These are phyloP conservation scores for Astraeus odoratus DNA, from an alignment of 768 basidiomycete genomes.

Conservation along the genomic window DNA sequence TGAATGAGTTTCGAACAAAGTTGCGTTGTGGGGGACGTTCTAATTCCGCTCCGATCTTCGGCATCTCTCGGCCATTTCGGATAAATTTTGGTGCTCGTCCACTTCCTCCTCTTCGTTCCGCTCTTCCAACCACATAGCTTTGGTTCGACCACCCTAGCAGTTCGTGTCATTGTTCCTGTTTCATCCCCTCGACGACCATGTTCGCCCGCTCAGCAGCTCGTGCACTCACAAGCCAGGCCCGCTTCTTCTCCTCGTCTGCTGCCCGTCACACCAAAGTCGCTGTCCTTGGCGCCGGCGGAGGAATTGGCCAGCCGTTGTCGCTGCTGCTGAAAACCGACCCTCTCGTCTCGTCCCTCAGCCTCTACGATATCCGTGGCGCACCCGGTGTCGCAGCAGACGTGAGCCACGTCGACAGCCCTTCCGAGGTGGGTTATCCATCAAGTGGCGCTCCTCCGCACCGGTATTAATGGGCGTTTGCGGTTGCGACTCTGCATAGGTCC, in stretches of 20 bases:
- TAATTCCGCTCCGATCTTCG: no score
- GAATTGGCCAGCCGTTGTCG: slow-evolving; percentile 96
- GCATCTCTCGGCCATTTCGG: no score
- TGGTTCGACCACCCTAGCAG: no score
- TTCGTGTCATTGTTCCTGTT: no score
- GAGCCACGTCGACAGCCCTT: slow-evolving; percentile 84
- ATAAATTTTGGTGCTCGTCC: no score
- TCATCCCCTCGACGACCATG: slow-evolving; percentile 54
- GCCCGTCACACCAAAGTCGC: slow-evolving; percentile 80
- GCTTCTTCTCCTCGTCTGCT: slow-evolving; percentile 71
- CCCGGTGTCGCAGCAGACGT: slow-evolving; percentile 98
- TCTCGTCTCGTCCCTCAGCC: slow-evolving; percentile 68
- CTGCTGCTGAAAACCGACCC: slow-evolving; percentile 89
- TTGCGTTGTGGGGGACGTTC: no score
- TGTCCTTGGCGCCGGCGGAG: slow-evolving; percentile 97
- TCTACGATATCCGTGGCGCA: slow-evolving; percentile 94
- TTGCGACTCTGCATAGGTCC: slow-evolving; percentile 44
- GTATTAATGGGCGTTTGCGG: slow-evolving; percentile 6
- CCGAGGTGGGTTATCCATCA: slow-evolving; percentile 68
- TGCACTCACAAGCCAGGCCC: slow-evolving; percentile 45
- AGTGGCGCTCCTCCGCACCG: neutral
- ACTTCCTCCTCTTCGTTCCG: no score
- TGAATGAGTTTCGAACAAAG: no score
- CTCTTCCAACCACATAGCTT: no score
- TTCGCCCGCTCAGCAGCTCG: slow-evolving; percentile 59